Base-by-base conservation (phyloP, 2,329 filamentous ascomycete genomes). In the Colletotrichum melonis region DNA sequence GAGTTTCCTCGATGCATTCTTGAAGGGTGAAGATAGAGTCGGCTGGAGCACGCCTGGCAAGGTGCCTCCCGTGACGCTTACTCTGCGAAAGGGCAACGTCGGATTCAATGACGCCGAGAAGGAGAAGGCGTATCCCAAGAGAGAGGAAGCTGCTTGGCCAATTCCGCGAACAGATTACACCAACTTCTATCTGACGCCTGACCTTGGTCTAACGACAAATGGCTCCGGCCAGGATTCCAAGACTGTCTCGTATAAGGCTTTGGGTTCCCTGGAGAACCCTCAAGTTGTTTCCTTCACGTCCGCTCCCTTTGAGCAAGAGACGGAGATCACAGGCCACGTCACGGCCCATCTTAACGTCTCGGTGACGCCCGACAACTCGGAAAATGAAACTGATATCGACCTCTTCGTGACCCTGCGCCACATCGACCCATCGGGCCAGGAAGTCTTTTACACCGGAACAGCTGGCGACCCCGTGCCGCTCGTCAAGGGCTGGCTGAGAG, bases 271-370 rank as follows among this genome's bases (percentile, higher is more conserved):
- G 0, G 83, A 90, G 0, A 84, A 87, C 11, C 87, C 86, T 0
- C 83, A 91, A 63, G 71, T 86, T 0, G 75, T 93, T 0, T 87
- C 89, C 55, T 94, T 94, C 79, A 84, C 82, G 1, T 92, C 89
- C 0, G 69, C 84, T 0, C 82, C 89, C 0, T 93, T 94, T 70
- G 84, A 87, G n/a, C 73, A 83, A 7, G 91, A 94, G 76, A 92
- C 88, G 0, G 92, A 94, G 77, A 89, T 94, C 67, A 94, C 92
- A 0, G 92, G 92, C 0, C 91, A 94, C 77, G 83, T 93, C 32
- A 84, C 89, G 0, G 91, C 91, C 0, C 91, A 90, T 75, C 83
- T 94, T 4, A 90, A 91, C 73, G 88, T 93, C 0, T 93, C 91
- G 0, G 81, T 92, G 3, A 91, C 88, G 0, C 82, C 91, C 75